These are phyloP conservation scores for Hysterium pulicare DNA, from an alignment of 2,329 filamentous ascomycete species.

Conservation along the genomic window DNA sequence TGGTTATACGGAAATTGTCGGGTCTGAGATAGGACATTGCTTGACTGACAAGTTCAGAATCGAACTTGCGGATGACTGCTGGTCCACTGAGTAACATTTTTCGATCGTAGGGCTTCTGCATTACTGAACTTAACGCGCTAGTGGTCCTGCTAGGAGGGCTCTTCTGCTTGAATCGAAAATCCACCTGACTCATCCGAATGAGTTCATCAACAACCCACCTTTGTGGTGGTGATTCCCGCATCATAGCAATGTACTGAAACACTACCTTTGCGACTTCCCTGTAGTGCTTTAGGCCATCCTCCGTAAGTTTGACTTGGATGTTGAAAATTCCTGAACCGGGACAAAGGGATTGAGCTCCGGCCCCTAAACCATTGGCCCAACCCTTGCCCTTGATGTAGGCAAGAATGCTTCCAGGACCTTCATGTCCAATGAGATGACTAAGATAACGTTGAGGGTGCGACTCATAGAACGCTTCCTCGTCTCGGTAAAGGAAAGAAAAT, in stretches of 20 bases:
- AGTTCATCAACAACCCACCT: constrained; percentile 95
- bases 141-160: constrained; percentile 85
- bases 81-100: constrained; percentile 84
- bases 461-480: constrained; percentile 76
- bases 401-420: constrained; percentile 88
- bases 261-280: constrained; percentile 76
- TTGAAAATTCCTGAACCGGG: constrained; percentile 79
- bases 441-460: constrained; percentile 82
- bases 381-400: constrained; percentile 86
- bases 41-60: constrained; percentile 70
- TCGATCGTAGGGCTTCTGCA: constrained; percentile 86
- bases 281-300: constrained; percentile 80
- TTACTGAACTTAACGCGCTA: constrained; percentile 76
- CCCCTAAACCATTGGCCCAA: constrained; percentile 80
- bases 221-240: constrained; percentile 75
- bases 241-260: constrained; percentile 87
- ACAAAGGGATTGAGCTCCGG: constrained; percentile 72
- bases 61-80: constrained; percentile 73
- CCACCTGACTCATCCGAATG: constrained; percentile 83
- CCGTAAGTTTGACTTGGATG: constrained; percentile 74
- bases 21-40: constrained; percentile 72
- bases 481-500: constrained; percentile 78
- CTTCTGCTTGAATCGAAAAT: constrained; percentile 95
- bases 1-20: constrained; percentile 82
- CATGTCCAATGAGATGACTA: constrained; percentile 85